Evolutionary conservation across 2,329 filamentous ascomycete species (phyloP).

Genomic region (Thermomyces lanuginosus): DNA sequence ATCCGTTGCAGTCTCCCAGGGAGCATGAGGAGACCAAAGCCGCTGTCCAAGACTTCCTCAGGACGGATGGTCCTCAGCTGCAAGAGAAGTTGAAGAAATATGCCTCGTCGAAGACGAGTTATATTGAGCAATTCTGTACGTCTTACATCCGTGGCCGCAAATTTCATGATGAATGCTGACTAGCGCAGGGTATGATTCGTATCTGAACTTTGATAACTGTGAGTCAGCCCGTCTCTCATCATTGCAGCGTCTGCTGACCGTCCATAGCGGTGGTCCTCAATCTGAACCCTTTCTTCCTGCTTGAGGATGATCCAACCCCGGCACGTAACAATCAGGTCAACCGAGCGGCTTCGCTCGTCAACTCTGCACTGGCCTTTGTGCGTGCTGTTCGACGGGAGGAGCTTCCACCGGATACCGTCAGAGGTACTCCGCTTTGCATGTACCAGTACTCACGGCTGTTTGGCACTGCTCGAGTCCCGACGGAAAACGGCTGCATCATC

Average conservation of each 20-base stretch:
- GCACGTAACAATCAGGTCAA: slow-evolving; percentile 94
- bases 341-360: slow-evolving; percentile 74
- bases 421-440: slow-evolving; percentile 82
- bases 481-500: slow-evolving; percentile 87
- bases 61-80: slow-evolving; percentile 61
- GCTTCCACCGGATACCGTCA: slow-evolving; percentile 70
- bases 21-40: slow-evolving; percentile 71
- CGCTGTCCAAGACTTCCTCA: slow-evolving; percentile 70
- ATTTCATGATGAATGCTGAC: no score
- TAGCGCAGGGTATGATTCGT: slow-evolving; percentile 89
- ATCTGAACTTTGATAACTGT: slow-evolving; percentile 90
- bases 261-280: slow-evolving; percentile 67
- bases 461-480: slow-evolving; percentile 84
- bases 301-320: slow-evolving; percentile 94
- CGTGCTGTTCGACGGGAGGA: slow-evolving; percentile 86
- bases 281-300: slow-evolving; percentile 89
- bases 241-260: slow-evolving; percentile 1
- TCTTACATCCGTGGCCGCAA: slow-evolving; percentile 13
- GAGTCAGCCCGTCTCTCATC: slow-evolving; percentile 10
- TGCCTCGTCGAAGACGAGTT: slow-evolving; percentile 78
- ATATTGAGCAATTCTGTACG: slow-evolving; percentile 97
- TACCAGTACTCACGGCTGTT: slow-evolving; percentile 95
- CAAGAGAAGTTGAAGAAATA: slow-evolving; percentile 85
- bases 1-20: slow-evolving; percentile 61
- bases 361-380: slow-evolving; percentile 83